Evolutionary conservation across 1,284 basidiomycete species (phyloP).

Genomic region (Malassezia yamatoensis): DNA sequence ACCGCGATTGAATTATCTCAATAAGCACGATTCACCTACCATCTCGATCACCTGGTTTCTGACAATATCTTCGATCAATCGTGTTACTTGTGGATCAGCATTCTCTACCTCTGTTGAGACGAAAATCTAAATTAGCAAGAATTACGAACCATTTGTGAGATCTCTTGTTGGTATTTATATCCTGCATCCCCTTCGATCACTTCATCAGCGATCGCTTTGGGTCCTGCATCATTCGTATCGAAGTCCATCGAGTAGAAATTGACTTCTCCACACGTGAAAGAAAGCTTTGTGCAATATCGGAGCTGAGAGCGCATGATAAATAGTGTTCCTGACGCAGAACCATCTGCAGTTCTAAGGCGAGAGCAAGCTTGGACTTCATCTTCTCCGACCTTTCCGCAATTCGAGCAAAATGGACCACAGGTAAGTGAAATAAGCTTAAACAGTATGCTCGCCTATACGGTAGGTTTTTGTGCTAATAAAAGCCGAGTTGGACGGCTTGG

Average conservation of each 20-base stretch:
- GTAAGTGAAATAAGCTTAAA: neutral
- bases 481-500: slow-evolving; percentile 10
- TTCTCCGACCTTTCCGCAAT: neutral
- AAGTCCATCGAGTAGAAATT: neutral
- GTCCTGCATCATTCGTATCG: neutral
- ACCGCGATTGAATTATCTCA: slow-evolving; percentile 80
- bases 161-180: slow-evolving; percentile 53
- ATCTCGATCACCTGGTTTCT: slow-evolving; percentile 83
- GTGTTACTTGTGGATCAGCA: slow-evolving; percentile 73
- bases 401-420: neutral
- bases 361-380: neutral
- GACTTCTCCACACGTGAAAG: neutral
- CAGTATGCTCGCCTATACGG: neutral
- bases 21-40: slow-evolving; percentile 51
- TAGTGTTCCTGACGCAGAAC: neutral
- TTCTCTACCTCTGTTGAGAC: slow-evolving; percentile 92
- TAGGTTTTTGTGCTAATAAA: neutral
- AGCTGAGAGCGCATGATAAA: neutral
- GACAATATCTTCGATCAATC: slow-evolving; percentile 91
- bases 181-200: slow-evolving; percentile 14
- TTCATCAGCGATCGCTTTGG: neutral
- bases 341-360: neutral
- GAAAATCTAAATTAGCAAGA: slow-evolving; percentile 62
- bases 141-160: slow-evolving; percentile 63
- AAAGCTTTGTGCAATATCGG: neutral